Evolutionary conservation across 2,329 filamentous ascomycete species (phyloP), one percentile per base, ranked within the genome.

Genomic region (Fusarium sp.): DNA sequence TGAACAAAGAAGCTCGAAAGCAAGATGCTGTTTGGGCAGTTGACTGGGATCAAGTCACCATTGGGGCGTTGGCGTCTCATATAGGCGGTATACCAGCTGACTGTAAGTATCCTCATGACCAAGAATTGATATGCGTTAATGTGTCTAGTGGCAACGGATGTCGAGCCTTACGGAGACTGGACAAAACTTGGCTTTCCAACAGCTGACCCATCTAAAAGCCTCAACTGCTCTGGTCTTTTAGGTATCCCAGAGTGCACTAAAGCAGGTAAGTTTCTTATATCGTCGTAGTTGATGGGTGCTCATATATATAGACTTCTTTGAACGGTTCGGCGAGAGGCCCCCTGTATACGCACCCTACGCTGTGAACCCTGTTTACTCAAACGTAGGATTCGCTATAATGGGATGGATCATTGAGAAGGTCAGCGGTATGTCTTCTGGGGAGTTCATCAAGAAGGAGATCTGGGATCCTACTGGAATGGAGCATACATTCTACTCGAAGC

Each of bases 101-200:
- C 10, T 9, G 68, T 67, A 4, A 9, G 67, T 38, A 7, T 4
- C 3, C 1, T 0, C 9, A 0, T 0, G 0, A 0, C 4, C 0
- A 2, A 2, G 3, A 7, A 8, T 2, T 0, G 0, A 8, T 0
- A 3, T 2, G 17, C 46, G 5, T 41, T 70, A 14, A 70, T n/a
- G 0, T 0, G 2, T 15, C 1, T 7, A 71, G 68, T 71, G 46
- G 22, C 9, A 9, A 45, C 68, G 1, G 68, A 71, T 22, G 49
- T 66, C 3, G n/a, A 45, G 18, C 56, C 68, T 8, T 71, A 71
- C 4, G 68, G 62, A 3, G 67, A 71, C 33, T 71, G 66, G 66
- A 67, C 66, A 1, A n/a, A 18, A 4, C 56, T 71, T 12, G 68
- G 68, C 0, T 67, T 39, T 0, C 67, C 68, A 1, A 3, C 20